phyloP scores from a whole-genome alignment of 495 filamentous ascomycete genomes.

The Lepidopterella palustris region DNA sequence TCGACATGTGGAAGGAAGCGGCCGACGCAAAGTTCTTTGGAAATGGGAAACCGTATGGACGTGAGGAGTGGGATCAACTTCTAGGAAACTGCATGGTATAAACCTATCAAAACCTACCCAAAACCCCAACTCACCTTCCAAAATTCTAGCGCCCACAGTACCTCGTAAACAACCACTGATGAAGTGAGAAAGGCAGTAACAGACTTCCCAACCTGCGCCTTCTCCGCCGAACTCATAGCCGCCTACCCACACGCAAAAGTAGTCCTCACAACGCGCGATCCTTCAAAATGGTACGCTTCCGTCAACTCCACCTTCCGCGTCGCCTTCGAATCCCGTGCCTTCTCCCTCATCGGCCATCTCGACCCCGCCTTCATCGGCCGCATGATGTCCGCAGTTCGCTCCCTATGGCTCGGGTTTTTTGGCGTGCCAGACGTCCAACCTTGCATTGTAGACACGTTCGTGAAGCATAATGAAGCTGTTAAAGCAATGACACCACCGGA shows the following conservation, averaged over 20 bases:
- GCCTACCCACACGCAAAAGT: background rate
- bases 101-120: too few species aligned
- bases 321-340: background rate
- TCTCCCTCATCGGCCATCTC: background rate
- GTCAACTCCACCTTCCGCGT: background rate
- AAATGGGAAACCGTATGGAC: background rate
- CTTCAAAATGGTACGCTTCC: background rate
- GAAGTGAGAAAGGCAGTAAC: background rate
- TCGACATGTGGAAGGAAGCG: background rate
- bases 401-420: background rate
- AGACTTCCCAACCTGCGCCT: background rate
- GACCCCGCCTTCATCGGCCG: background rate
- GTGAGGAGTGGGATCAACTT: background rate
- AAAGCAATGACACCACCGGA: conserved; percentile 5
- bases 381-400: background rate
- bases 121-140: too few species aligned
- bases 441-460: background rate
- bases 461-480: conserved; percentile 15
- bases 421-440: background rate
- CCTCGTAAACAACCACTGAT: background rate
- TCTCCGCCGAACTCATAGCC: background rate
- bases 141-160: too few species aligned
- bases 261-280: background rate
- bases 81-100: background rate
- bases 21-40: background rate